Evolutionary conservation across 768 basidiomycete species (phyloP), one percentile per base, ranked within the genome.

Genomic region (Suillus americanus): DNA sequence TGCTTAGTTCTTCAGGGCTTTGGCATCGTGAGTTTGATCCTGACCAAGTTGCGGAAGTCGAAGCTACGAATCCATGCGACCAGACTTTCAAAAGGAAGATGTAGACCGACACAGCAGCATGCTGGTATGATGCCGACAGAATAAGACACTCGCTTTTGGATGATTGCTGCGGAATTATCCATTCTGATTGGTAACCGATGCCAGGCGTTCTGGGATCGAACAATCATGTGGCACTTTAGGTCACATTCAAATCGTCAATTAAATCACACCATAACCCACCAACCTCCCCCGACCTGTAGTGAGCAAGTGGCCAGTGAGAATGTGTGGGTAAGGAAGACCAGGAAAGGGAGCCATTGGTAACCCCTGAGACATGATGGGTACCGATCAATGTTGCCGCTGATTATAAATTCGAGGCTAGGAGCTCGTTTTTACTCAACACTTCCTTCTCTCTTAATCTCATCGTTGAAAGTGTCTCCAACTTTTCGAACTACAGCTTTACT

Each of bases 311-410:
- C 0, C 14, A 69, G 71, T 74, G 74, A 18, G 57, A 70, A 51
- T 50, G 67, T 74, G 73, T 74, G 73, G n/a, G 74, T 66, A 46
- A 18, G 0, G 8, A 62, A 43, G 60, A 62, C 75, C 63, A 5
- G 10, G n/a, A 75, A 70, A 68, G 73, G 75, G 66, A 73, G 53
- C 6, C 59, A 66, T 60, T 60, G 63, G 7, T 35, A 60, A 65
- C 61, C 63, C 10, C 40, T 20, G 38, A 40, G 48, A 9, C 18
- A 35, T 35, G 10, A 30, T 54, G 43, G 33, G 40, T 23, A 40
- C 48, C 50, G 50, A 51, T 10, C 28, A 28, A 64, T 51, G 16
- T 6, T 14, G 43, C n/a, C n/a, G 25, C 33, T 46, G 56, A 53
- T 37, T 74, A 75, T 73, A 73, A 70, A 70, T 62, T 23, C 7